A percentile compares a stretch with the other conserved stretches of the same genome.
phyloP scores from a whole-genome alignment of 2,329 filamentous ascomycete genomes.

The Talaromyces sp. region DNA sequence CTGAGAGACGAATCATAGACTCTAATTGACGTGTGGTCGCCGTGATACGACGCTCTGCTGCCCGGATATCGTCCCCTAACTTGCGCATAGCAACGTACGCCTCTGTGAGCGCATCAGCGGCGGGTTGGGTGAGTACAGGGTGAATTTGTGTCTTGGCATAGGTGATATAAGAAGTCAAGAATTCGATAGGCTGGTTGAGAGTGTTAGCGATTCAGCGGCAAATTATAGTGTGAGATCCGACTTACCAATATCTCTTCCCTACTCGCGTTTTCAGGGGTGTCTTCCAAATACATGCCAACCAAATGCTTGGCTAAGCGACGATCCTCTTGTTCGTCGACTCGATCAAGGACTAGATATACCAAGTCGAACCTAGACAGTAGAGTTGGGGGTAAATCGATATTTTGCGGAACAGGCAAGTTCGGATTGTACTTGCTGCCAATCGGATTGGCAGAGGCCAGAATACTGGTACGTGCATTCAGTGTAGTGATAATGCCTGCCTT shows the following conservation, averaged over 20 bases:
- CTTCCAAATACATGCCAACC: constrained; percentile 93
- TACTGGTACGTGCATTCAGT: constrained; percentile 89
- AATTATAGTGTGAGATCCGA: constrained; percentile 18
- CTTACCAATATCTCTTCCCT: constrained; percentile 74
- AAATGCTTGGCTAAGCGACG: constrained; percentile 85
- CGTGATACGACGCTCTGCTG: constrained; percentile 91
- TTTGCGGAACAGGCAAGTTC: constrained; percentile 90
- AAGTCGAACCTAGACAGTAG: constrained; percentile 93
- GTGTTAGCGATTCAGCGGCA: constrained; percentile 18
- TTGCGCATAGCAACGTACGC: constrained; percentile 94
- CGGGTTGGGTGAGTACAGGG: constrained; percentile 71
- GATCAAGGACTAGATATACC: constrained; percentile 93
- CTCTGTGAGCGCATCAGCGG: constrained; percentile 75
- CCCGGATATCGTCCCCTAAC: constrained; percentile 78
- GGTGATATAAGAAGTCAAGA: constrained; percentile 93
- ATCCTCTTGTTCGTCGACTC: constrained; percentile 84
- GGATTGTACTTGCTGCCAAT: constrained; percentile 98
- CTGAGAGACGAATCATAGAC: constrained; percentile 93
- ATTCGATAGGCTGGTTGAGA: constrained; percentile 69
- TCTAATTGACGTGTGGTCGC: constrained; percentile 95
- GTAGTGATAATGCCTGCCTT: constrained; percentile 80
- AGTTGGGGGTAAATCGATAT: constrained; percentile 94
- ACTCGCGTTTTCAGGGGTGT: constrained; percentile 78
- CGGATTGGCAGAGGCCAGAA: constrained; percentile 93
- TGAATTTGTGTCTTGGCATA: constrained; percentile 86